Base-by-base conservation (phyloP, 768 basidiomycete species). In the Suillus alpinus region DNA sequence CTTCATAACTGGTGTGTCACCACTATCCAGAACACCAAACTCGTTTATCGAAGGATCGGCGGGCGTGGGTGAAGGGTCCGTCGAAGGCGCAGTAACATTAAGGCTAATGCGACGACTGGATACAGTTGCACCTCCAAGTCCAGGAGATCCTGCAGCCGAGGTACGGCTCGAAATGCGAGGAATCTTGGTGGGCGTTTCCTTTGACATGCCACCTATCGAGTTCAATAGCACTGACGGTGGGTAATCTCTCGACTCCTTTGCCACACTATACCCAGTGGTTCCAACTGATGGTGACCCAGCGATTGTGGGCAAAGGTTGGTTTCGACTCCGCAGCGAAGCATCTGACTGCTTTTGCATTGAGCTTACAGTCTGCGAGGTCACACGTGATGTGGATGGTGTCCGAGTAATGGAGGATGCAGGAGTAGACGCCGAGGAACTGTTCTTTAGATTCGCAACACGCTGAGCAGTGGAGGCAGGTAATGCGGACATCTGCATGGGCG, bases 281-380 rank as follows among this genome's bases (percentile, higher is more conserved):
- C 87, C 89, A 52, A 94, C 90, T 13, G 94, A 95, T 4, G 95
- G 95, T 3, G 94, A 95, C 36, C 95, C 95, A 34, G 94, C 93
- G 59, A 96, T 96, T 12, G 95, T 95, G 9, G 94, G 94, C 10
- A 96, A 77, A 18, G 53, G 53, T 66, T 88, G 85, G 69, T 86
- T 84, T 62, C 91, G 86, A 56, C 76, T 83, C 23, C 92, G 88
- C 57, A 93, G 81, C 34, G 92, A 93, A 6, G 86, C 78, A 70
- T 94, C 92, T 13, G 92, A 92, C 60, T 89, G 89, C 70, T 93
- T 93, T 71, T 91, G 90, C 86, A 93, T 83, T 2, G 92, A 92
- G 69, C 89, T 93, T 62, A 86, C 84, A 32, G 93, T 93, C 67
- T 93, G 92, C 1, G 90, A 83, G n/a, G 88, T 91, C 57, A 84